A percentile compares a stretch with the other conserved stretches of the same genome.
phyloP scores from a whole-genome alignment of 2,329 filamentous ascomycete species.

The Sporothrix schenckii region DNA sequence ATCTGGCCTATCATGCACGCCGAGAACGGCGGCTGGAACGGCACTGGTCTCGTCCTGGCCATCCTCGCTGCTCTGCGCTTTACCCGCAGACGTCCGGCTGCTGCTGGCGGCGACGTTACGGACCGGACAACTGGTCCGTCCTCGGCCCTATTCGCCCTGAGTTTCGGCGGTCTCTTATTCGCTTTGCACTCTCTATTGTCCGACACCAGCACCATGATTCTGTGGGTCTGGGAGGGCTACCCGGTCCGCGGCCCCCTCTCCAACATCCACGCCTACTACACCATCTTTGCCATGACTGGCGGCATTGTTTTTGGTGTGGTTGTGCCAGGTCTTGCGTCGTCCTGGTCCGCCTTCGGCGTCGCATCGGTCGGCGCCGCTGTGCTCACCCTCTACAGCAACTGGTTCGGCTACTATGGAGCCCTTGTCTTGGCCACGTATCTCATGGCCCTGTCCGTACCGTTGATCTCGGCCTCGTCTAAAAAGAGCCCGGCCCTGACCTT shows the following conservation, averaged over 20 bases:
- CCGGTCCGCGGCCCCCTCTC: slow-evolving; percentile 85
- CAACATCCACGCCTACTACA: slow-evolving; percentile 86
- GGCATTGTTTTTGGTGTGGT: slow-evolving; percentile 78
- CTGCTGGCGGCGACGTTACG: slow-evolving; percentile 42
- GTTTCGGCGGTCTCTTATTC: slow-evolving; percentile 83
- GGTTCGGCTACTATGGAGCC: slow-evolving; percentile 87
- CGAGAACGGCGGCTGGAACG: slow-evolving; percentile 90
- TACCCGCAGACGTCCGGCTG: slow-evolving; percentile 65
- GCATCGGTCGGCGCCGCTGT: slow-evolving; percentile 79
- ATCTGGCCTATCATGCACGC: slow-evolving; percentile 94
- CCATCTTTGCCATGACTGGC: slow-evolving; percentile 81
- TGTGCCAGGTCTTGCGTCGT: slow-evolving; percentile 68
- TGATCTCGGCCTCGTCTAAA: slow-evolving; percentile 75
- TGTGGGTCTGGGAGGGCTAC: slow-evolving; percentile 97
- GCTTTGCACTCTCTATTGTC: slow-evolving; percentile 89
- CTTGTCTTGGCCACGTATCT: slow-evolving; percentile 76
- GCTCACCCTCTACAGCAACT: slow-evolving; percentile 76
- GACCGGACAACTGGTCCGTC: slow-evolving; percentile 31
- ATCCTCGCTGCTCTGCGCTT: slow-evolving; percentile 75
- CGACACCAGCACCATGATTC: slow-evolving; percentile 97
- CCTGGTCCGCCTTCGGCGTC: slow-evolving; percentile 77
- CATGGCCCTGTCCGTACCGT: slow-evolving; percentile 73
- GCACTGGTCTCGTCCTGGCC: slow-evolving; percentile 74
- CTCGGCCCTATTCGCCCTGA: slow-evolving; percentile 65
- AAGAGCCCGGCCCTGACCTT: slow-evolving; percentile 80